Base-by-base conservation (phyloP, 306 rosid genomes). In the Castanea sativa region DNA sequence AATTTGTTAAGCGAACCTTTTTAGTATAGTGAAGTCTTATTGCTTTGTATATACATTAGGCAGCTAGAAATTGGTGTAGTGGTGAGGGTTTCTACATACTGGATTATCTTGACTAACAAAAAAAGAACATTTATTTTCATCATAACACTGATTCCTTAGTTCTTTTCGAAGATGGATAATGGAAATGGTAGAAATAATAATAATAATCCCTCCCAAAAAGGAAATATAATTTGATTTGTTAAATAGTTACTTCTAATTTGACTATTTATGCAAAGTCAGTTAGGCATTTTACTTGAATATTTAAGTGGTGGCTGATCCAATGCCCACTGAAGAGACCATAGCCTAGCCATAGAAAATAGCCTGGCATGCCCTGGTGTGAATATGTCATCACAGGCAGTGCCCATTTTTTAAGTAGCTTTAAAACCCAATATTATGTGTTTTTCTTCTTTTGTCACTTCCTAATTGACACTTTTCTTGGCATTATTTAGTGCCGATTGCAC, bases 401-500 rank as follows among this genome's bases (percentile, higher is more conserved):
- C 65, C 27, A 27, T 0, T 59, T 59, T 23, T 9, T 49, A 57
- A 58, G 10, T 58, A 21, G 5, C 2, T 45, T 38, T 78, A 64
- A 51, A 4, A 2, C 29, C 16, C 55, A 68, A 9, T 71, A 27
- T 55, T 73, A 7, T 71, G 38, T 59, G 19, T 14, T 32, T 35
- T 19, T 5, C 49, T 35, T 68, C 2, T 78, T 57, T 5, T 9
- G 73, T 61, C 57, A 80, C 29, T 52, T 55, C 21, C 55, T 80
- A 38, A 83, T 45, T 4, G 60, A 29, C 53, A 65, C 20, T 75
- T 65, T 73, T 49, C 13, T 49, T 49, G 45, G 18, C 27, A 23
- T 78, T 30, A 61, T 12, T 69, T 55, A 93, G 99, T 95, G 99
- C 78, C 94, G 97, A 51, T 82, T 92, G 83, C 99, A 95, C 56